Evolutionary conservation across 208 protist genomes (phyloP), one percentile per base, ranked within the genome.

Genomic region (Porcisia hertigi): DNA sequence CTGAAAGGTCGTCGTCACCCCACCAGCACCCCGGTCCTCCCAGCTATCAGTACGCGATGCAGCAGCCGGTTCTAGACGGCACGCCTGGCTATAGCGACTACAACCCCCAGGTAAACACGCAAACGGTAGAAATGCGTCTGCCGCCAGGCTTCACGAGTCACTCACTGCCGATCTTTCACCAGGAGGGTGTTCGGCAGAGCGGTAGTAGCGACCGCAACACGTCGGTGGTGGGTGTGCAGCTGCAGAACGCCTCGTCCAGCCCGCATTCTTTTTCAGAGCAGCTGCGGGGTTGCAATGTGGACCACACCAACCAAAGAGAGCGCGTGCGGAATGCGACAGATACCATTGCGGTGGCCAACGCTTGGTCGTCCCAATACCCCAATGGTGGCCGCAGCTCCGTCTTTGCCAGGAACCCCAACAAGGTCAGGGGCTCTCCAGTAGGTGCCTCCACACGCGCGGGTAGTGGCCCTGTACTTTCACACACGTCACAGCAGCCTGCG

Each of bases 81-180:
- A 62, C 78, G 6, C 57, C 36, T 6, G 73, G 59, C 47, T 82
- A 82, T 59, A 75, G 66, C 73, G 72, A 74, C 53, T 75, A 78
- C 30, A 82, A 82, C 55, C 73, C 73, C 11, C 78, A 82, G 57
- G 73, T 82, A n/a, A 82, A 71, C 78, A 82, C 78, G 41, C 78
- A 82, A 55, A 82, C 78, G 45, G 71, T 82, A 41, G 73, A 82
- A 45, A 78, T 82, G 72, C 52, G 62, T 23, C n/a, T 82, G 39
- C 73, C 78, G 60, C 36, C 41, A 5, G 12, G 20, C 11, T 82
- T 82, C 60, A 62, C 73, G 25, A 81, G 58, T 53, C 77, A 81
- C 36, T 43, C 77, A 49, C 43, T 49, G 25, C 45, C 69, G 9
- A 23, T 39, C 34, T 9, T 53, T 45, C n/a, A 59, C 1, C 69